A percentile compares a stretch with the other conserved stretches of the same genome.
These are phyloP conservation scores for Amanita pallidorosea DNA, from an alignment of 768 basidiomycete genomes.

Conservation along the genomic window DNA sequence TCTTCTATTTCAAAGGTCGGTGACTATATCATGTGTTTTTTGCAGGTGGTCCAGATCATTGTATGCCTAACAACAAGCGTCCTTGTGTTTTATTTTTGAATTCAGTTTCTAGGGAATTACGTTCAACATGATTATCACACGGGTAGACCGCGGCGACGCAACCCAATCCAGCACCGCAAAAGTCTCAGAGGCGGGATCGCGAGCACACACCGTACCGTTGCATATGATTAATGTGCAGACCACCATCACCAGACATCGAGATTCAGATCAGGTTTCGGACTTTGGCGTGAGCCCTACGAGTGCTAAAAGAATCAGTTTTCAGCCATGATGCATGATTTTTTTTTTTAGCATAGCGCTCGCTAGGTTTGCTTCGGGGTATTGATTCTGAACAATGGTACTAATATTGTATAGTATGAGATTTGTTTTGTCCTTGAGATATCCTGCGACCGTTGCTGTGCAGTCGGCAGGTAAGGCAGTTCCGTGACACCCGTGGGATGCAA, in stretches of 20 bases:
- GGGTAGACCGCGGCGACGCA: constrained; percentile 15
- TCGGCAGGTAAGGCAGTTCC: background rate
- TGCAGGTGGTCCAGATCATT: constrained; percentile 30
- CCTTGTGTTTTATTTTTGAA: background rate
- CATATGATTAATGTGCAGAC: constrained; percentile 23
- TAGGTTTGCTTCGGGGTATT: background rate
- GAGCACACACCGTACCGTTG: constrained; percentile 7
- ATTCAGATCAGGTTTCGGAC: constrained; percentile 1
- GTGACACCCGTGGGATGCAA: background rate
- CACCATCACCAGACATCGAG: constrained; percentile 15
- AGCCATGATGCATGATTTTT: too few species aligned
- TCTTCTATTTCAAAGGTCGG: background rate
- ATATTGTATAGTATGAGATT: too few species aligned
- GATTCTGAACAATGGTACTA: background rate
- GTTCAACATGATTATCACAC: constrained; percentile 21
- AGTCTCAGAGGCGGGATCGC: background rate
- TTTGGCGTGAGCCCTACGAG: background rate
- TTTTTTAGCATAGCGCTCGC: background rate
- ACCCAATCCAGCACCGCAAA: constrained; percentile 5
- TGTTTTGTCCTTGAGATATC: too few species aligned
- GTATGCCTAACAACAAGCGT: constrained; percentile 11
- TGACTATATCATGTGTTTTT: background rate
- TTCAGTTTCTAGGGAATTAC: constrained; percentile 19
- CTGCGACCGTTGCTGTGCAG: too few species aligned
- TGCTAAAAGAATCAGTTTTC: background rate